Percentiles rank a stretch among this genome's conserved stretches.
phyloP scores from a whole-genome alignment of 2,329 filamentous ascomycete genomes.

The Arthroderma sp. region DNA sequence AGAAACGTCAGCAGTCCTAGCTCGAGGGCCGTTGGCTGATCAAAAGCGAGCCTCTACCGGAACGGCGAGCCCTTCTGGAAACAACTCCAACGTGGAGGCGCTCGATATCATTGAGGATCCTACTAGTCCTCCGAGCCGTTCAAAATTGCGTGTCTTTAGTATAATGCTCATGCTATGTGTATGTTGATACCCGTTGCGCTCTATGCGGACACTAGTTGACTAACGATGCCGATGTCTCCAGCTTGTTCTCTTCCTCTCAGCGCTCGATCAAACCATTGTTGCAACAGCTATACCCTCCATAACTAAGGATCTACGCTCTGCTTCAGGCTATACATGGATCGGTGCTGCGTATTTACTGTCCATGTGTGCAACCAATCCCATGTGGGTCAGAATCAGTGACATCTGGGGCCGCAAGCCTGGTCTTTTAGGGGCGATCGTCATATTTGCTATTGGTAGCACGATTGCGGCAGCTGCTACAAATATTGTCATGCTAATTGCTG shows the following conservation, averaged over 20 bases:
- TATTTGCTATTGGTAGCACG: conserved; percentile 41
- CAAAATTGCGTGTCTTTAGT: not conserved
- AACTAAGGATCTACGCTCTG: conserved; percentile 51
- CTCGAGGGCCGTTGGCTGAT: not conserved
- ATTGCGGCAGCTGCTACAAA: conserved; percentile 38
- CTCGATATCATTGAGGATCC: not conserved
- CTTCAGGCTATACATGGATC: conserved; percentile 65
- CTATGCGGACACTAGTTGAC: not conserved
- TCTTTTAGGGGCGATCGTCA: conserved; percentile 36
- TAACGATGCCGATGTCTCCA: not conserved
- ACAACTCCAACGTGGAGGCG: not conserved
- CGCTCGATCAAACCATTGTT: conserved; percentile 43
- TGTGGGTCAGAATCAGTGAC: conserved; percentile 55
- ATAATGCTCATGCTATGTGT: not conserved
- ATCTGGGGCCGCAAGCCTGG: conserved; percentile 50
- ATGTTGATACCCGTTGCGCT: not conserved
- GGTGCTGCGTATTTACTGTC: conserved; percentile 61
- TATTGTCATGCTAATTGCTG: conserved; percentile 43
- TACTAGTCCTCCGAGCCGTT: not conserved
- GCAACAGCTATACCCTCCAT: conserved; percentile 52
- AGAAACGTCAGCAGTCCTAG: not conserved
- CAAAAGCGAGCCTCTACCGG: not conserved
- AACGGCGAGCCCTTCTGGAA: not conserved
- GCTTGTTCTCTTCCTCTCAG: conserved; percentile 23
- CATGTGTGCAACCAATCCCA: conserved; percentile 53